Evolutionary conservation across 805 yeast species (phyloP).

Genomic region (Candida alai): DNA sequence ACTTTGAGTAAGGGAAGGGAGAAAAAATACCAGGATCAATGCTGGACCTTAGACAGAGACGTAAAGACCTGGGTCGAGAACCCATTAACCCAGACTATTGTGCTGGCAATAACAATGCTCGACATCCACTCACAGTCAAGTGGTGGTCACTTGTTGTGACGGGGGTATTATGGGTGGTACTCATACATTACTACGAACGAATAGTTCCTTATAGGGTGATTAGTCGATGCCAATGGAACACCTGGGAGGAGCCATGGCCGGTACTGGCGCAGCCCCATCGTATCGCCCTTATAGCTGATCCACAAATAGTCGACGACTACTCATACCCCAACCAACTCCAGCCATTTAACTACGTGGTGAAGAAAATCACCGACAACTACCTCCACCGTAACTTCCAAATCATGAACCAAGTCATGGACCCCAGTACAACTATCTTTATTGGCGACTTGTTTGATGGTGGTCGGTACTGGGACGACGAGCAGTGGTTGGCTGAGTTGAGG

Average conservation of each 20-base stretch:
- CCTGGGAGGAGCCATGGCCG: conserved; percentile 65
- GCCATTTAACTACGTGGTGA: conserved; percentile 50
- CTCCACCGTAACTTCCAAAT: conserved; percentile 70
- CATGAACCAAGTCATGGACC: conserved; percentile 56
- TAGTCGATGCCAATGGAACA: conserved; percentile 48
- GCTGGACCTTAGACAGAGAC: too few species aligned
- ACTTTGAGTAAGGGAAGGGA: too few species aligned
- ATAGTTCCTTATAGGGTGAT: conserved; percentile 22
- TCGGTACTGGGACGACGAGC: conserved; percentile 67
- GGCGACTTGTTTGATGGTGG: conserved; percentile 98
- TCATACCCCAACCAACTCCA: conserved; percentile 75
- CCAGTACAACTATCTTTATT: conserved; percentile 72
- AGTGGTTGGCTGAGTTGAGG: conserved; percentile 65
- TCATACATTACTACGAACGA: conserved; percentile 31
- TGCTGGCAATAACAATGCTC: too few species aligned
- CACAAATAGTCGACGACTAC: conserved; percentile 85
- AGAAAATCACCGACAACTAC: conserved; percentile 68
- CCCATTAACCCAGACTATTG: too few species aligned
- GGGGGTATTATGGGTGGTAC: conserved; percentile 26
- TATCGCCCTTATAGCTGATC: conserved; percentile 76
- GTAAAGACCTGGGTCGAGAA: too few species aligned
- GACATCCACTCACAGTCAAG: too few species aligned
- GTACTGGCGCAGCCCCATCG: conserved; percentile 38
- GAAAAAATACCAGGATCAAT: too few species aligned
- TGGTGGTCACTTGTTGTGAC: too few species aligned